These are phyloP conservation scores for Penicillium freii DNA, from an alignment of 2,329 filamentous ascomycete species.

Conservation along the genomic window DNA sequence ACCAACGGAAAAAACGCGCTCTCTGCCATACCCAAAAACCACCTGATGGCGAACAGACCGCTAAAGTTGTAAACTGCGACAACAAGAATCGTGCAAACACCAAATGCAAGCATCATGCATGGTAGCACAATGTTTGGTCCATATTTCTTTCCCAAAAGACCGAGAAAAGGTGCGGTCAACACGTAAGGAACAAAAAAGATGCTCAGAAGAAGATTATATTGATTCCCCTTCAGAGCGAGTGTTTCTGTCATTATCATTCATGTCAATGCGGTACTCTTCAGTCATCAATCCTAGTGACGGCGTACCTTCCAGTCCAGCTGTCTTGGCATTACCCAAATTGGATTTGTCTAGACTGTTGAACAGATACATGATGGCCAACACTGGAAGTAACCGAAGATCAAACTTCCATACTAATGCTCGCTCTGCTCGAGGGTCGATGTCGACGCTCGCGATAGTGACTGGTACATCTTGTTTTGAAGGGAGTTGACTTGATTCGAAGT, in stretches of 20 bases:
- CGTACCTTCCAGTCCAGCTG: slow-evolving; percentile 24
- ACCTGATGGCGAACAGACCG: slow-evolving; percentile 27
- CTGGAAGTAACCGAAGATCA: slow-evolving; percentile 46
- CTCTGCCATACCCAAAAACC: slow-evolving; percentile 31
- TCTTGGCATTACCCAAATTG: slow-evolving; percentile 37
- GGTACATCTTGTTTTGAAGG: slow-evolving; percentile 14
- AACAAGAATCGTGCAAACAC: slow-evolving; percentile 23
- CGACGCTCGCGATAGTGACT: slow-evolving; percentile 18
- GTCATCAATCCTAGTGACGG: not conserved
- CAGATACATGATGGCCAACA: slow-evolving; percentile 56
- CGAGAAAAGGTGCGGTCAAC: slow-evolving; percentile 28
- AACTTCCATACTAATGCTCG: slow-evolving; percentile 52
- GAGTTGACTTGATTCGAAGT: not conserved
- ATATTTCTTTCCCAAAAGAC: slow-evolving; percentile 29
- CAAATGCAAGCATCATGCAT: slow-evolving; percentile 30
- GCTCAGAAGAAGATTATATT: slow-evolving; percentile 30
- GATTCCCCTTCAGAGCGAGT: slow-evolving; percentile 23
- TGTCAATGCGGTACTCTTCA: not conserved
- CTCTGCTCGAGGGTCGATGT: slow-evolving; percentile 41
- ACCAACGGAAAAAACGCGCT: slow-evolving; percentile 31
- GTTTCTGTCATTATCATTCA: slow-evolving; percentile 15
- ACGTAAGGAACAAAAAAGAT: slow-evolving; percentile 32
- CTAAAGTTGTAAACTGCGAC: slow-evolving; percentile 26
- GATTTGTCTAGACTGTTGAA: slow-evolving; percentile 49
- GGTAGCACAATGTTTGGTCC: slow-evolving; percentile 28